Evolutionary conservation across 208 protist species (phyloP).

Genomic region (Leishmania amazonensis): DNA sequence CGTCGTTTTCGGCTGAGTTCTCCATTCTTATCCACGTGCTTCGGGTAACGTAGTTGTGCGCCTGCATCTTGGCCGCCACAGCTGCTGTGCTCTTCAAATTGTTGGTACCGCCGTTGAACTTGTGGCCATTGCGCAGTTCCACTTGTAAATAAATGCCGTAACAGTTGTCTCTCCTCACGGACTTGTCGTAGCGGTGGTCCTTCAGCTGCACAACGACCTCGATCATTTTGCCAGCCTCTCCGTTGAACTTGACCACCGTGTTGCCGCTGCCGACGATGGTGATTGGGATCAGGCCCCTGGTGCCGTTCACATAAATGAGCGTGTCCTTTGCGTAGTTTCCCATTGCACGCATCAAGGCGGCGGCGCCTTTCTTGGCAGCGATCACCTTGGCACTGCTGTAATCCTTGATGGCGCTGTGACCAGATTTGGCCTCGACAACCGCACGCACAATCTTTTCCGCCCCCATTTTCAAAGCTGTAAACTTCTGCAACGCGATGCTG

Average conservation of each 20-base stretch:
- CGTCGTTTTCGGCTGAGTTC: not conserved
- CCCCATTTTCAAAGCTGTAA: not conserved
- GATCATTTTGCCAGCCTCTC: constrained; percentile 33
- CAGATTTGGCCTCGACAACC: not conserved
- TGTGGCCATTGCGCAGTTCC: constrained; percentile 29
- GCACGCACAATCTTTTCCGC: not conserved
- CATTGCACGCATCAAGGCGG: not conserved
- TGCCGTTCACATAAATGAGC: constrained; percentile 7
- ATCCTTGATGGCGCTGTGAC: not conserved
- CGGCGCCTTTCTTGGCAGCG: not conserved
- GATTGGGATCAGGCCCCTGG: constrained; percentile 19
- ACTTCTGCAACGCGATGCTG: not conserved
- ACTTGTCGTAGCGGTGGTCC: constrained; percentile 43
- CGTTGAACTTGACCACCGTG: constrained; percentile 44
- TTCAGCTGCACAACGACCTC: constrained; percentile 51
- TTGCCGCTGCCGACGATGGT: constrained; percentile 22
- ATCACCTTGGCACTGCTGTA: not conserved
- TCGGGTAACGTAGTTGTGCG: constrained; percentile 3
- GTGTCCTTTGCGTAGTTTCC: not conserved
- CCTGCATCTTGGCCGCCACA: not conserved
- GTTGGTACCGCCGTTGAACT: not conserved
- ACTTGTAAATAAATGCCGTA: constrained; percentile 42
- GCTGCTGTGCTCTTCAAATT: not conserved
- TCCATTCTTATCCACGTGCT: not conserved
- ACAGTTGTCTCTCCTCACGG: constrained; percentile 47